These are phyloP conservation scores for Aspergillus sergii DNA, from an alignment of 2,329 filamentous ascomycete genomes.

Conservation along the genomic window DNA sequence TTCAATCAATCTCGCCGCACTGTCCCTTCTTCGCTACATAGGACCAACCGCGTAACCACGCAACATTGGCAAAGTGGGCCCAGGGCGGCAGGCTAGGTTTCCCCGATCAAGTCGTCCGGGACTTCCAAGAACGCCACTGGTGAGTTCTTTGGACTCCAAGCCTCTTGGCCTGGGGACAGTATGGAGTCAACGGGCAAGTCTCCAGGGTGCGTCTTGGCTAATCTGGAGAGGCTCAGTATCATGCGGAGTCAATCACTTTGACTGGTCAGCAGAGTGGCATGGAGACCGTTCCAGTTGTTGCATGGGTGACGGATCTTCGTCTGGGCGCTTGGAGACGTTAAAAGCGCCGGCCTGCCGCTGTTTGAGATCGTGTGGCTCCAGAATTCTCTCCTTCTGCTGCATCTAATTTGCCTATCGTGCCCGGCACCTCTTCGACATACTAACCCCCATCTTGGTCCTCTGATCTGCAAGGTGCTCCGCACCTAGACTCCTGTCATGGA, in stretches of 20 bases:
- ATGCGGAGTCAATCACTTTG: not conserved
- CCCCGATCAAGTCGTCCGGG: not conserved
- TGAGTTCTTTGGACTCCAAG: conserved; percentile 11
- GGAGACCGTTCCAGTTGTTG: not conserved
- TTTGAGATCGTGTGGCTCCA: not conserved
- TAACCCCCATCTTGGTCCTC: not conserved
- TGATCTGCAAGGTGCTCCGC: conserved; percentile 6
- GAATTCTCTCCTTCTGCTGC: conserved; percentile 3
- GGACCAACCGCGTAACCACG: not conserved
- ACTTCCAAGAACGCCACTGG: conserved; percentile 8
- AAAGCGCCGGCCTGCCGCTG: conserved; percentile 4
- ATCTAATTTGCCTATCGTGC: conserved; percentile 13
- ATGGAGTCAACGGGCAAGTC: not conserved
- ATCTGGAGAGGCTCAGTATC: conserved; percentile 1
- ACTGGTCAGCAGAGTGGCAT: not conserved
- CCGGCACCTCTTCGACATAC: not conserved
- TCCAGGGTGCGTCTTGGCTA: conserved; percentile 1
- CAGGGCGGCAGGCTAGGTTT: not conserved
- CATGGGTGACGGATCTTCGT: not conserved
- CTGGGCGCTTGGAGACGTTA: not conserved
- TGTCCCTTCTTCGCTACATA: not conserved
- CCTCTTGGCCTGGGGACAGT: conserved; percentile 10
- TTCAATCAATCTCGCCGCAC: not conserved
- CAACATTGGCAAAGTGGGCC: conserved; percentile 2
- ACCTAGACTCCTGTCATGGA: conserved; percentile 10